Base-by-base conservation (phyloP, 2,329 filamentous ascomycete species). In the Fusarium transvaalense region DNA sequence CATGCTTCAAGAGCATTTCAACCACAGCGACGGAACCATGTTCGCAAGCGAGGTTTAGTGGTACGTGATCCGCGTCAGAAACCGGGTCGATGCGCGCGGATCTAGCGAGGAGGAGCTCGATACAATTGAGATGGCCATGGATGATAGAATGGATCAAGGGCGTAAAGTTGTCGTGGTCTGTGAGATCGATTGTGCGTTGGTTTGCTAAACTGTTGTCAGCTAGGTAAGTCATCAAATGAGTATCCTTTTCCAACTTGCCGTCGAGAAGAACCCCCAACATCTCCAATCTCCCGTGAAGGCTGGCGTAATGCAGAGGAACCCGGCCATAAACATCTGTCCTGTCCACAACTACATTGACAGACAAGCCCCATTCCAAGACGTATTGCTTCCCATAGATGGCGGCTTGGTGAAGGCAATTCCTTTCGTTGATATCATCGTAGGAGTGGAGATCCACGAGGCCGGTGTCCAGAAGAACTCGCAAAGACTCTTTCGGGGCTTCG, bases 161-260 rank as follows among this genome's bases (percentile, higher is more conserved):
- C 0, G 95, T 98, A 78, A 97, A 99, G 79, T 97, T 97, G 81
- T 99, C 95, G 76, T 98, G 92, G 75, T 99, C 96, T 76, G 94
- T 94, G 39, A 91, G 84, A 76, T 98, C 90, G 64, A 98, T 91
- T 0, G 93, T 97, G 21, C 88, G 84, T 6, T 89, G 87, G 46
- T 91, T 89, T 23, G 88, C 88, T 89, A 57, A n/a, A 56, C 32
- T 12, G 14, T n/a, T 50, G 57, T 70, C n/a, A 71, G 63, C 41
- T 41, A 34, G 42, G 21, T 27, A 35, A 43, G 41, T 21, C 52
- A 52, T 54, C 43, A 15, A 10, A 38, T 37, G 8, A 42, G 29
- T 2, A 21, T 13, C 29, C 2, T 34, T 32, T 12, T 17, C 5
- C 7, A 45, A 70, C 79, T 74, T 80, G 89, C 88, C 88, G 67